Evolutionary conservation across 2,329 filamentous ascomycete species (phyloP).

Genomic region (Fonsecaea pedrosoi): DNA sequence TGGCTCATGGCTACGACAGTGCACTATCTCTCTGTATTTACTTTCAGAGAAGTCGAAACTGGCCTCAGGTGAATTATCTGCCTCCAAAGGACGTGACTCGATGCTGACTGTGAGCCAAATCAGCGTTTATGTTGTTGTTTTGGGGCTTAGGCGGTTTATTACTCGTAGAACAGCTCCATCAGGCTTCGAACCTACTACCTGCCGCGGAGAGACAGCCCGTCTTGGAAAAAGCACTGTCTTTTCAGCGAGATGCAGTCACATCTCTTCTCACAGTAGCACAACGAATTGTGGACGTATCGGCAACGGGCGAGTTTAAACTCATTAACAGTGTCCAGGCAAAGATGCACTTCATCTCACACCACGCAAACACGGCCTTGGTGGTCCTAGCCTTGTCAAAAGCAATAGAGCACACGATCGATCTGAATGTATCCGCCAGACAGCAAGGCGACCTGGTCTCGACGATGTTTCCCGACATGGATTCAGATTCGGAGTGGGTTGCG

Average conservation of each 20-base stretch:
- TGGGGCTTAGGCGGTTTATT: slow-evolving; percentile 19
- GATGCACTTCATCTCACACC: slow-evolving; percentile 30
- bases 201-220: slow-evolving; percentile 3
- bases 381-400: slow-evolving; percentile 28
- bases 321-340: slow-evolving; percentile 29
- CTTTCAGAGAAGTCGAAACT: slow-evolving; percentile 30
- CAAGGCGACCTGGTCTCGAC: slow-evolving; percentile 4
- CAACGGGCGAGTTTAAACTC: slow-evolving; percentile 26
- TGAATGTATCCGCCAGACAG: slow-evolving; percentile 5
- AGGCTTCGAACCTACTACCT: slow-evolving; percentile 15
- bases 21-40: slow-evolving; percentile 27
- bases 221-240: slow-evolving; percentile 15
- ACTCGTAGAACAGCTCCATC: slow-evolving; percentile 28
- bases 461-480: not conserved
- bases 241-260: slow-evolving; percentile 21
- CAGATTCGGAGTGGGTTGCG: slow-evolving; percentile 21
- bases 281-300: slow-evolving; percentile 29
- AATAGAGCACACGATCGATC: slow-evolving; percentile 30
- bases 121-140: slow-evolving; percentile 29
- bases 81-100: not conserved
- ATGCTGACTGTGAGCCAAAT: not conserved
- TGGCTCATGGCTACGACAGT: slow-evolving; percentile 27
- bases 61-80: slow-evolving; percentile 20
- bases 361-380: slow-evolving; percentile 28
- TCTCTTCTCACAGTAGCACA: slow-evolving; percentile 26